These are phyloP conservation scores for Craterostigma plantagineum DNA, from an alignment of 257 asterid species.

Conservation along the genomic window DNA sequence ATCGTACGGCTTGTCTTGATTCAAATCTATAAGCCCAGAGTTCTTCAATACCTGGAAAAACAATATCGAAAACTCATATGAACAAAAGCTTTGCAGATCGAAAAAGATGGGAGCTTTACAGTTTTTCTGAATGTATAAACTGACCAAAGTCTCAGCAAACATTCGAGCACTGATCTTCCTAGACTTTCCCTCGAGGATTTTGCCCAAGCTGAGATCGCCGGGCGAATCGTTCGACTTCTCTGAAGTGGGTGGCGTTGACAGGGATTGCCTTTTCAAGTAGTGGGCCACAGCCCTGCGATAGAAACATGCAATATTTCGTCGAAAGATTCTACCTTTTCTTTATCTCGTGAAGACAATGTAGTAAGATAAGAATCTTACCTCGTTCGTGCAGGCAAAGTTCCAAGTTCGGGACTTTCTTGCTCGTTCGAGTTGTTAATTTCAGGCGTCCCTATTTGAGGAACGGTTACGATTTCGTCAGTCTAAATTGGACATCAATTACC, in stretches of 20 bases:
- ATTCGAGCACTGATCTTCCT: neutral
- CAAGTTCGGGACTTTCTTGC: slow-evolving; percentile 21
- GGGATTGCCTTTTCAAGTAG: slow-evolving; percentile 47
- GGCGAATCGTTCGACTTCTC: no score
- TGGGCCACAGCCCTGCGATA: slow-evolving; percentile 66
- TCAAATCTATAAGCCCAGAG: slow-evolving; percentile 29
- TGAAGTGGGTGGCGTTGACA: no score
- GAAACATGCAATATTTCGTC: neutral
- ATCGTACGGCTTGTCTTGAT: slow-evolving; percentile 42
- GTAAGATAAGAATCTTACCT: slow-evolving; percentile 32
- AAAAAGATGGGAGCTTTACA: neutral
- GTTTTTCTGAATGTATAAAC: neutral
- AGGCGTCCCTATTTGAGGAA: slow-evolving; percentile 28
- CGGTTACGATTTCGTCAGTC: slow-evolving; percentile 1
- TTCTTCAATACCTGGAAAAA: slow-evolving; percentile 46
- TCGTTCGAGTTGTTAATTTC: slow-evolving; percentile 11
- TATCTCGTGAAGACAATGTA: neutral
- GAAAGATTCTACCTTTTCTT: neutral
- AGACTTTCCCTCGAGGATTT: slow-evolving; percentile 50
- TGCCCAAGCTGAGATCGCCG: slow-evolving; percentile 16
- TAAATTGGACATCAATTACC: neutral
- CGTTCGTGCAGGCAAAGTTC: slow-evolving; percentile 45
- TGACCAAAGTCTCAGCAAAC: slow-evolving; percentile 40
- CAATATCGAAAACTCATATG: neutral
- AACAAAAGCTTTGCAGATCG: no score